Evolutionary conservation across 2,329 filamentous ascomycete genomes (phyloP).

Genomic region (Dothidotthia symphoricarpi): DNA sequence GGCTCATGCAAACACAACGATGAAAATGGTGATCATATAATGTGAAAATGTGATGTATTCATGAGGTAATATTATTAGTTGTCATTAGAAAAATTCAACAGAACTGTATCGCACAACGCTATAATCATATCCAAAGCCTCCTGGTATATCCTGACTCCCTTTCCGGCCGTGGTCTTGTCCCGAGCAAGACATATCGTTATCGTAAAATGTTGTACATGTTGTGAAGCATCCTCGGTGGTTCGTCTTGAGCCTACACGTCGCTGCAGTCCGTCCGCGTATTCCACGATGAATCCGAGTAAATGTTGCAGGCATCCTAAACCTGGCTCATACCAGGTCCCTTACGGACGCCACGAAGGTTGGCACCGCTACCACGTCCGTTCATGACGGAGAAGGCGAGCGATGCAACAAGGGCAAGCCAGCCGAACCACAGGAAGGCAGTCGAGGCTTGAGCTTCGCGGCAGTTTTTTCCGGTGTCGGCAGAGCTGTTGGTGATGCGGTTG

Average conservation of each 20-base stretch:
- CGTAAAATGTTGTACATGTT: constrained; percentile 11
- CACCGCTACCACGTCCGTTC: constrained; percentile 49
- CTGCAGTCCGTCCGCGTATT: constrained; percentile 23
- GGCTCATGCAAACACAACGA: no score
- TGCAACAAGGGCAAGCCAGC: constrained; percentile 62
- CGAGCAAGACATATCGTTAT: constrained; percentile 8
- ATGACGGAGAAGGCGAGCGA: constrained; percentile 57
- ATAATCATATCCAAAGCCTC: background rate
- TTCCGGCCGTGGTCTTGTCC: constrained; percentile 3
- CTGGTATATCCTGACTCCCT: constrained; percentile 3
- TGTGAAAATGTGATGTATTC: no score
- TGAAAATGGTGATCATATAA: no score
- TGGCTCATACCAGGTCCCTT: constrained; percentile 55
- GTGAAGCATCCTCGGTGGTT: background rate
- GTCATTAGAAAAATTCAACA: no score
- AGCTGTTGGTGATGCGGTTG: constrained; percentile 64
- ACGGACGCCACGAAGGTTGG: constrained; percentile 49
- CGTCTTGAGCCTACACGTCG: constrained; percentile 6
- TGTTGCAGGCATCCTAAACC: constrained; percentile 46
- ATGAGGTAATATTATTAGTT: no score
- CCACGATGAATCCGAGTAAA: constrained; percentile 27
- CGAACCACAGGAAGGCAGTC: constrained; percentile 76
- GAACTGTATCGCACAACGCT: constrained; percentile 1
- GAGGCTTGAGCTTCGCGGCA: constrained; percentile 75
- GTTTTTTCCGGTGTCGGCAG: constrained; percentile 58